Percentiles rank a stretch among this genome's conserved stretches.
phyloP scores from a whole-genome alignment of 176 grass and related monocot species.

The Otatea glauca region DNA sequence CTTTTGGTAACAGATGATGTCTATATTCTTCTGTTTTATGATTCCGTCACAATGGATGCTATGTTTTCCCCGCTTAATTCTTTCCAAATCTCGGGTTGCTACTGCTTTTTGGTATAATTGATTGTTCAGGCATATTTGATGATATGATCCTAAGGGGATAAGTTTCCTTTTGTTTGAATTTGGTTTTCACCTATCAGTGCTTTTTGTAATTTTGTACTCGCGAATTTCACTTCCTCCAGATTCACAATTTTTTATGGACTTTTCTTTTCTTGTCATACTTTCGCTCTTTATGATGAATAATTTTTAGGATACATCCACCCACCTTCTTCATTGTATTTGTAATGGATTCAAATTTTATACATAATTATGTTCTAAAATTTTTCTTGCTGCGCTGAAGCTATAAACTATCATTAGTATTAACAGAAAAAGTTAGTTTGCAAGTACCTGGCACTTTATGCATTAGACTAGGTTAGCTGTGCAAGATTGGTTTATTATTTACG shows the following conservation, averaged over 20 bases:
- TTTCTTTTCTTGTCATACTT: constrained; percentile 10
- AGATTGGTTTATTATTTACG: not conserved
- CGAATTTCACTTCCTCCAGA: not conserved
- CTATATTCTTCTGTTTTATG: not conserved
- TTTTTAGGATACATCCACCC: not conserved
- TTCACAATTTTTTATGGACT: not conserved
- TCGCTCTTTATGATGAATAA: not conserved
- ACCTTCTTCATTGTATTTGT: constrained; percentile 2
- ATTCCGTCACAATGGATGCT: not conserved
- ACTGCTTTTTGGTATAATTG: not conserved
- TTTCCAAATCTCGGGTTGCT: not conserved
- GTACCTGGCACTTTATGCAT: not conserved
- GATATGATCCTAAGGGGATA: not conserved
- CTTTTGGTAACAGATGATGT: not conserved
- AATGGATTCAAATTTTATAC: not conserved
- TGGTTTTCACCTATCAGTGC: not conserved
- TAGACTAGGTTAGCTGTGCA: not conserved
- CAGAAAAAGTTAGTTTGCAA: not conserved
- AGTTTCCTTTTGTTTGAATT: constrained; percentile 25
- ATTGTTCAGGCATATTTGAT: not conserved
- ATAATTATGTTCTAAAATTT: not conserved
- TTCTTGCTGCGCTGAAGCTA: not conserved
- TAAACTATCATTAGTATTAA: not conserved
- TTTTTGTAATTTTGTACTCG: not conserved
- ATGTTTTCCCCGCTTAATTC: not conserved